These are phyloP conservation scores for Pholiota adiposa DNA, from an alignment of 1,284 basidiomycete genomes.

Conservation along the genomic window DNA sequence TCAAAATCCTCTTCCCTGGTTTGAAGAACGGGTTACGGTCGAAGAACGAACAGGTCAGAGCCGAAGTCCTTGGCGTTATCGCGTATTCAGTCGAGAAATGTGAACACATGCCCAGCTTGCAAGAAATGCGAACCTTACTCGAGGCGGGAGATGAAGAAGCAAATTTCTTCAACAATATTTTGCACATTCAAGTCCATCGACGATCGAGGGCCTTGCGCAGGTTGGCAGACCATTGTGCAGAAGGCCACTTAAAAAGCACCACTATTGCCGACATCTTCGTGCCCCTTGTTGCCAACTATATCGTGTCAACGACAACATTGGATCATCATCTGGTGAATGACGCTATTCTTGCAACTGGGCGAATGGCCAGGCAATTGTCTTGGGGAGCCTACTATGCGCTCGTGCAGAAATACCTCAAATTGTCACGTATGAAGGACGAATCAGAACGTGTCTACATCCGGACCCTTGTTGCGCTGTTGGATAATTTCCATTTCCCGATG, in stretches of 20 bases:
- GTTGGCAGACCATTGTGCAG: conserved; percentile 82
- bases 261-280: conserved; percentile 86
- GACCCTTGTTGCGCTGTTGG: conserved; percentile 83
- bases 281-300: conserved; percentile 86
- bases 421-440: conserved; percentile 73
- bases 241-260: conserved; percentile 70
- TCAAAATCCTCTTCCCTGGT: conserved; percentile 76
- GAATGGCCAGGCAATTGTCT: conserved; percentile 71
- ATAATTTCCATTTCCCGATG: conserved; percentile 93
- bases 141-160: conserved; percentile 93
- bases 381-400: conserved; percentile 90
- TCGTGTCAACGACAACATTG: conserved; percentile 68
- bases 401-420: conserved; percentile 83
- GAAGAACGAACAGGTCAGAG: conserved; percentile 87
- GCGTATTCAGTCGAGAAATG: conserved; percentile 78
- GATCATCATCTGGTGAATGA: conserved; percentile 95
- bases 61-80: conserved; percentile 84
- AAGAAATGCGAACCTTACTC: conserved; percentile 84
- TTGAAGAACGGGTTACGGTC: conserved; percentile 84
- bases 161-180: conserved; percentile 96
- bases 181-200: conserved; percentile 94
- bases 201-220: conserved; percentile 88
- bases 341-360: conserved; percentile 80
- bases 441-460: conserved; percentile 88
- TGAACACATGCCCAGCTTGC: conserved; percentile 60